Evolutionary conservation across 2,329 filamentous ascomycete species (phyloP).

Genomic region (Gaeumannomyces tritici): DNA sequence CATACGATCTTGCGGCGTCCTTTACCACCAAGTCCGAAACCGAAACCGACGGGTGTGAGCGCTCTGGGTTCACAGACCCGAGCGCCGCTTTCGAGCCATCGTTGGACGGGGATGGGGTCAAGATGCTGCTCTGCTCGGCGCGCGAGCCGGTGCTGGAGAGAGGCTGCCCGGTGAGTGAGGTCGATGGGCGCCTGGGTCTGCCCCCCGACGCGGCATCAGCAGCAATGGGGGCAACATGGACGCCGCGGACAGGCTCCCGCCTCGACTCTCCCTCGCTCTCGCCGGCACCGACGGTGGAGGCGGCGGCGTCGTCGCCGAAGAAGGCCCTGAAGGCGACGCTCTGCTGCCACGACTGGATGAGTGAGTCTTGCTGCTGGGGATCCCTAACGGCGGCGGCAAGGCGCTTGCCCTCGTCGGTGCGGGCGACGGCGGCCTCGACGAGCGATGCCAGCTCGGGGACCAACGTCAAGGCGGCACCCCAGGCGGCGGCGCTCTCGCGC

Average conservation of each 20-base stretch:
- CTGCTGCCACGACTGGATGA: constrained; percentile 25
- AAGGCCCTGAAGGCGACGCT: constrained; percentile 24
- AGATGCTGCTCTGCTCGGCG: constrained; percentile 3
- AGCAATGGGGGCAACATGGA: neutral
- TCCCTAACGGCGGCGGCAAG: constrained; percentile 23
- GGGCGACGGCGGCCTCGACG: constrained; percentile 23
- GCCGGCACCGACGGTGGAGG: neutral
- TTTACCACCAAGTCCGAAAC: constrained; percentile 25
- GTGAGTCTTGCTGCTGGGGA: constrained; percentile 23
- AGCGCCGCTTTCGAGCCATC: constrained; percentile 4
- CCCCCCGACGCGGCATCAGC: neutral
- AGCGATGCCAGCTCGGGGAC: constrained; percentile 25
- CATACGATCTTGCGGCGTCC: constrained; percentile 24
- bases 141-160: constrained; percentile 3
- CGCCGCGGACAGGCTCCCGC: neutral
- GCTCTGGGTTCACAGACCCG: neutral
- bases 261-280: neutral
- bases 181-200: neutral
- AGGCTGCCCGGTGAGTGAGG: neutral
- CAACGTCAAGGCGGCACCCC: constrained; percentile 24
- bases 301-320: constrained; percentile 16
- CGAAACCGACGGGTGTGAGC: constrained; percentile 7
- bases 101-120: constrained; percentile 11
- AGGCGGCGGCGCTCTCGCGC: constrained; percentile 27
- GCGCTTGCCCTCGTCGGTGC: constrained; percentile 16